These are phyloP conservation scores for Agarophyton chilense DNA, from an alignment of 23 red algal genomes.

Conservation along the genomic window DNA sequence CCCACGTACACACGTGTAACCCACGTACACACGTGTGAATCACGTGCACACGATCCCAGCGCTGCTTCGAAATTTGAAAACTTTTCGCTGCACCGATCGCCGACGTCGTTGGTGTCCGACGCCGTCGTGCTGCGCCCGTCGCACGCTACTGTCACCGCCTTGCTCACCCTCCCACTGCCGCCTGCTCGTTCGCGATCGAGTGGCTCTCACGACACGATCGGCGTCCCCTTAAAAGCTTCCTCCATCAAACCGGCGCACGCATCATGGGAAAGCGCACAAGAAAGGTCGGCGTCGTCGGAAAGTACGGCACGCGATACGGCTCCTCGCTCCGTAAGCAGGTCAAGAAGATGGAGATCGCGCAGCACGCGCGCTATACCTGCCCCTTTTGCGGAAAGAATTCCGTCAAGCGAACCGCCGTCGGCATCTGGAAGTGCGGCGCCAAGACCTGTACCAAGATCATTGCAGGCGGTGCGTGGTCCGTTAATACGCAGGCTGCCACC, in stretches of 20 bases:
- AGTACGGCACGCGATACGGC: conserved; percentile 99
- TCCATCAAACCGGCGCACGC: neutral
- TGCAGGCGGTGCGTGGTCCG: conserved; percentile 97
- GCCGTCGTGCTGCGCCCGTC: neutral
- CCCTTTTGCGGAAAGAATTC: conserved; percentile 97
- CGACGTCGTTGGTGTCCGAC: conserved; percentile 18
- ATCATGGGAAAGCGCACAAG: conserved; percentile 97
- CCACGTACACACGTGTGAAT: neutral
- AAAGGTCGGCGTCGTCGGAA: conserved; percentile 97
- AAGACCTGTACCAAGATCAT: conserved; percentile 88
- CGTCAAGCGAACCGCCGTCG: conserved; percentile 91
- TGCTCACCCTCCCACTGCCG: too few relatives aligned
- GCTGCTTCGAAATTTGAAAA: neutral
- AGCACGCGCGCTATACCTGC: conserved; percentile 96
- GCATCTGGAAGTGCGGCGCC: conserved; percentile 93
- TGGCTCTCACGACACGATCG: too few relatives aligned
- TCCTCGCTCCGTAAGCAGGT: conserved; percentile 94
- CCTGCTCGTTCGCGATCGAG: neutral
- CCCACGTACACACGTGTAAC: too few relatives aligned
- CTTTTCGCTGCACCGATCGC: neutral
- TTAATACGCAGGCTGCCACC: conserved; percentile 96
- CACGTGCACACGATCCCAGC: neutral
- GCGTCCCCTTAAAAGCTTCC: too few relatives aligned
- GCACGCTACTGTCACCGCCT: neutral
- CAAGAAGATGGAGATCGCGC: conserved; percentile 99